phyloP scores from a whole-genome alignment of 2,329 filamentous ascomycete species.

The Colletotrichum sublineola region DNA sequence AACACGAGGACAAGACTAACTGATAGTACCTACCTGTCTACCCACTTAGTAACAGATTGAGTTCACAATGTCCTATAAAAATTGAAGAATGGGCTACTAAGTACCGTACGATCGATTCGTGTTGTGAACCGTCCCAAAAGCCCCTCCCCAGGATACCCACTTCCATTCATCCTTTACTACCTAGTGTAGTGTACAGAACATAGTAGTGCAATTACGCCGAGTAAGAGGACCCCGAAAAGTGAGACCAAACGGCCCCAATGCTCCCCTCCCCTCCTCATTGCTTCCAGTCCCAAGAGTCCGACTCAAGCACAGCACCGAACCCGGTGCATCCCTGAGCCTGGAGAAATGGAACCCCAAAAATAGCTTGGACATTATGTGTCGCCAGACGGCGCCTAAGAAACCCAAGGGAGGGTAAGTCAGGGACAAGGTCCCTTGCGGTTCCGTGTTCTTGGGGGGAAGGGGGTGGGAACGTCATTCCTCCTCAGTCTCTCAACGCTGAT shows the following conservation, averaged over 20 bases:
- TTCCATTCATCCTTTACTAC: background rate
- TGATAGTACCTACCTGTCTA: too few species aligned
- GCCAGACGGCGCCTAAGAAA: slow-evolving; percentile 28
- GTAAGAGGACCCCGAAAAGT: slow-evolving; percentile 14
- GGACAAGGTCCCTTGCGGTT: slow-evolving; percentile 32
- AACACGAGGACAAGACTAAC: slow-evolving; percentile 3
- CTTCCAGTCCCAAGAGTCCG: background rate
- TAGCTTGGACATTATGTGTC: slow-evolving; percentile 26
- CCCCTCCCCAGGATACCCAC: slow-evolving; percentile 23
- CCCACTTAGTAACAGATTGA: background rate
- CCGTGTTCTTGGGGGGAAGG: slow-evolving; percentile 21
- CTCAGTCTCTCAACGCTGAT: slow-evolving; percentile 33
- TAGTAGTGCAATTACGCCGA: background rate
- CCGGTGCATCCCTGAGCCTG: slow-evolving; percentile 12
- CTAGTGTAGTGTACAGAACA: too few species aligned
- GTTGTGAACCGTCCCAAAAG: slow-evolving; percentile 2
- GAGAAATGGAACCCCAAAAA: slow-evolving; percentile 35
- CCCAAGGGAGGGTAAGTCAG: slow-evolving; percentile 16
- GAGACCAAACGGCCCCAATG: slow-evolving; percentile 17
- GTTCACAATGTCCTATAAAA: background rate
- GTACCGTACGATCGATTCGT: background rate
- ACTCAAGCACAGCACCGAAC: background rate
- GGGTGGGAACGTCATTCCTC: slow-evolving; percentile 33
- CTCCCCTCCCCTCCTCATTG: background rate
- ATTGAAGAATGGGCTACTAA: background rate